Evolutionary conservation across 2,329 filamentous ascomycete species (phyloP), one percentile per base, ranked within the genome.

Genomic region (Apiospora arundinis): DNA sequence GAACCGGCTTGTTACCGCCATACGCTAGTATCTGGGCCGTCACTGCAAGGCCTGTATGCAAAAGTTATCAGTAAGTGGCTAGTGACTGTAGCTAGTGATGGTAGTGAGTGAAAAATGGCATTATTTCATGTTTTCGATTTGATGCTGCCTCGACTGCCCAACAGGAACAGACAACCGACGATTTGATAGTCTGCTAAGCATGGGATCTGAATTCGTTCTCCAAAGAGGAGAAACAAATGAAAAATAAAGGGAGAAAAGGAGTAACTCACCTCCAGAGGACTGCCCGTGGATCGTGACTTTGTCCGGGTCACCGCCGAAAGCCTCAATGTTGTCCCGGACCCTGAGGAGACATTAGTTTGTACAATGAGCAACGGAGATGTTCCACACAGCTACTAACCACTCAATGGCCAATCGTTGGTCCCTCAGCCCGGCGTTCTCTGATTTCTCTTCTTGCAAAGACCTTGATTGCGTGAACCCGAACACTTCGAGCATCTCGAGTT

Each of bases 11-110:
- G 32, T 73, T 80, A 23, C 78, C 84, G 18, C 84, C 85, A 70
- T 85, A 87, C 1, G 85, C 84, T 73, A 87, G 78, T n/a, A 86
- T 82, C 69, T 88, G 85, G 76, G 86, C 76, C 14, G 82, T 83
- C 5, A 85, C 81, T 12, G 83, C 78, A 2, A 85, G 76, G 11
- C 82, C 83, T 83, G 46, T 73, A 40, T 46, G 37, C 40, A 23
- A 37, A 70, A 32, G 65, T 5, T 37, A 9, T 11, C 18, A 49
- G 46, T 6, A 23, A 49, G 1, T 48, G 7, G 6, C 7, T 11
- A 1, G 11, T n/a, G n/a, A n/a, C n/a, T n/a, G n/a, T n/a, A n/a
- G 32, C 32, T 49, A 6, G 8, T 9, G 11, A 46, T 46, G 45
- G n/a, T n/a, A n/a, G n/a, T n/a, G n/a, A n/a, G n/a, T n/a, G n/a